Percentiles rank a stretch among this genome's conserved stretches.
phyloP scores from a whole-genome alignment of 768 basidiomycete species.

The Leccinum disarticulatum region DNA sequence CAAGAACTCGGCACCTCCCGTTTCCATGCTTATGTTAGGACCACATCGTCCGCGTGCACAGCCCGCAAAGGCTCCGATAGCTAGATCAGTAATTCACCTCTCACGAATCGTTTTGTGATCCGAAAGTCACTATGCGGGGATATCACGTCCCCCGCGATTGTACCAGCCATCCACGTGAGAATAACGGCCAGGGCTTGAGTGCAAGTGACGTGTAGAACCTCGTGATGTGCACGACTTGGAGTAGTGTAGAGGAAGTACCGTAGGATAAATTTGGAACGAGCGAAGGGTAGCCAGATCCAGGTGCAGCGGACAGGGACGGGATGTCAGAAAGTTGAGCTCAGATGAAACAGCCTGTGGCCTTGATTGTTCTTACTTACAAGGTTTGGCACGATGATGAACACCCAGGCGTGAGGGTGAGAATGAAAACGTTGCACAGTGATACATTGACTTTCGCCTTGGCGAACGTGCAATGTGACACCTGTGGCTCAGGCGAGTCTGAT shows the following conservation, averaged over 20 bases:
- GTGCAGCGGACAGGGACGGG: neutral
- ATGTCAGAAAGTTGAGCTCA: neutral
- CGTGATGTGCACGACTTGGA: too few species aligned
- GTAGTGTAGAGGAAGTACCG: neutral
- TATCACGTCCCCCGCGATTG: neutral
- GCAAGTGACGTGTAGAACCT: neutral
- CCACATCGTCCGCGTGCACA: neutral
- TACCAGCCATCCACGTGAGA: neutral
- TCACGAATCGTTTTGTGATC: neutral
- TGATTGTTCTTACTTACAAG: neutral
- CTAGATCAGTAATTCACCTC: neutral
- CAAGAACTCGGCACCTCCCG: neutral
- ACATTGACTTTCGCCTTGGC: neutral
- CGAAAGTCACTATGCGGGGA: neutral
- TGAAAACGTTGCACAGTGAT: neutral
- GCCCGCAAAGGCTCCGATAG: neutral
- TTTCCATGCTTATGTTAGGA: neutral
- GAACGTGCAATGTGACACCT: neutral
- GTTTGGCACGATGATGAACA: neutral
- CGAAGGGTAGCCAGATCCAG: neutral
- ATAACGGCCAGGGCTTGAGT: neutral
- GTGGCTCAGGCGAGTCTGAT: neutral
- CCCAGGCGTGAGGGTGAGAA: neutral
- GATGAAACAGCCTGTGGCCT: neutral
- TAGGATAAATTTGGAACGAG: neutral